Conservation (phyloP, 2,329 filamentous ascomycete species). For the Pseudocercospora macadamiae region DNA sequence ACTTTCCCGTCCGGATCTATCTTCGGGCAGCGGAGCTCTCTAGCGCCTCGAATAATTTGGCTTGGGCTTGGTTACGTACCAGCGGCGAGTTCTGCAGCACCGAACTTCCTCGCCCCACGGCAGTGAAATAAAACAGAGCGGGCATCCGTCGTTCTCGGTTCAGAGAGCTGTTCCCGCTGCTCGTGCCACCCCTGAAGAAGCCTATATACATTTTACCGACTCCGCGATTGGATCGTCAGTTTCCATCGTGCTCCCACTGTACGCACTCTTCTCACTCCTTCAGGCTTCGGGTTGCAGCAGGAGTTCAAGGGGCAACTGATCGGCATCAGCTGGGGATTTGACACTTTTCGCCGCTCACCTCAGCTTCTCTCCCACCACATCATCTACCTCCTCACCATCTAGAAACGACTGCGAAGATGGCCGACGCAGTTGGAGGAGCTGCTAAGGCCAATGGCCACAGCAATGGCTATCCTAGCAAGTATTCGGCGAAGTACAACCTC, state of each 20-base stretch:
- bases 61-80: neutral
- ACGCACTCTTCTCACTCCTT: neutral
- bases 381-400: slow-evolving; percentile 9
- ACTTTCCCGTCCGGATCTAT: neutral
- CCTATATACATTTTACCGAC: neutral
- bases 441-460: slow-evolving; percentile 40
- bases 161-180: neutral
- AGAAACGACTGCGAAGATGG: slow-evolving; percentile 41
- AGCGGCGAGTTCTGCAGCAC: slow-evolving; percentile 4
- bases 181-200: slow-evolving; percentile 1
- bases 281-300: neutral
- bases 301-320: neutral
- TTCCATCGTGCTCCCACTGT: neutral
- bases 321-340: neutral
- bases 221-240: neutral
- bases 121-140: neutral
- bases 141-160: slow-evolving; percentile 4
- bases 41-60: neutral
- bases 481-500: slow-evolving; percentile 79
- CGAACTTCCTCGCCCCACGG: neutral
- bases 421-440: slow-evolving; percentile 46
- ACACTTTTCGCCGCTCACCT: neutral
- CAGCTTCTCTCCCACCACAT: slow-evolving; percentile 7
- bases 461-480: slow-evolving; percentile 64
- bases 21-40: neutral